Evolutionary conservation across 371 early-diverging fungal species (phyloP), one percentile per base, ranked within the genome.

Genomic region (Rhizomucor pusillus): DNA sequence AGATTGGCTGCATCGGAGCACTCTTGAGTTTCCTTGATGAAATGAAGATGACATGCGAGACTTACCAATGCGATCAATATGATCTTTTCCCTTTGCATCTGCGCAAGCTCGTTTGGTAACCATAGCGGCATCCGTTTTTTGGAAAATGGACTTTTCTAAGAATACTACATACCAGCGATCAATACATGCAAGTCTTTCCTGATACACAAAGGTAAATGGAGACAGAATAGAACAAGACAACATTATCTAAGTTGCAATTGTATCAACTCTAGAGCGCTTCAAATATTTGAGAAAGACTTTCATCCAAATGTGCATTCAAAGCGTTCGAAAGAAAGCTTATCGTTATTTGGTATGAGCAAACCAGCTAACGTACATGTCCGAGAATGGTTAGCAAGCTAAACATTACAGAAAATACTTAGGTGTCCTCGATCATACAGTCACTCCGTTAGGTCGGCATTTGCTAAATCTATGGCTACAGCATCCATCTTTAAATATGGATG

Each of bases 291-390:
- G 37, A 71, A 75, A 11, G 87, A 88, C 37, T 49, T 75, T 0
- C 89, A 91, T 51, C 87, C 89, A 7, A 87, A 75, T 49, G 77
- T 82, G 64, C 84, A 82, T 61, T 73, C 63, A 52, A 73, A 73
- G 16, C 58, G 63, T 18, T 57, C 69, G 18, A 87, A 86, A 60
- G 90, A 88, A 59, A 82, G 85, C 9, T 60, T 86, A 0, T 89
- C 90, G 0, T 54, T 89, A 3, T 88, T 81, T 63, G 88, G 89
- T 86, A 73, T 20, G 60, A 0, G 12, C 24, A 5, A 22, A 45
- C 33, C 19, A 7, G 12, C 52, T n/a, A 2, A 34, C n/a, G 37
- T 39, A 10, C 16, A 12, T n/a, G n/a, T n/a, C n/a, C n/a, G 24
- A 40, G 16, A 48, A 48, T 33, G n/a, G 2, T 11, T 43, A 11